Evolutionary conservation across 78 protist genomes (phyloP).

Genomic region (slime mould (Dictyostelium discoideum)): dicty_2.7 NC_007088.5:5544501-5545000

Average conservation of each 20-base stretch:
- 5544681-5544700: not conserved
- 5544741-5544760: not conserved
- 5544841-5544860: no score
- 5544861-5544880: not conserved
- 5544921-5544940: slow-evolving; percentile 1
- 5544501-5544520: not conserved
- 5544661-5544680: no score
- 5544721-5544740: not conserved
- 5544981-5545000: not conserved
- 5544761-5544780: no score
- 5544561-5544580: not conserved
- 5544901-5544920: not conserved
- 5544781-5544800: no score
- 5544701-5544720: not conserved
- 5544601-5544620: no score
- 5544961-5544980: not conserved
- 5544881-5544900: not conserved
- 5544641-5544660: no score
- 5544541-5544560: not conserved
- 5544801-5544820: no score
- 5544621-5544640: no score
- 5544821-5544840: not conserved
- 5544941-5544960: no score
- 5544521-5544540: no score
- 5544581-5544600: no score